These are phyloP conservation scores for Puccinia coronata DNA, from an alignment of 1,284 basidiomycete species.

Conservation along the genomic window DNA sequence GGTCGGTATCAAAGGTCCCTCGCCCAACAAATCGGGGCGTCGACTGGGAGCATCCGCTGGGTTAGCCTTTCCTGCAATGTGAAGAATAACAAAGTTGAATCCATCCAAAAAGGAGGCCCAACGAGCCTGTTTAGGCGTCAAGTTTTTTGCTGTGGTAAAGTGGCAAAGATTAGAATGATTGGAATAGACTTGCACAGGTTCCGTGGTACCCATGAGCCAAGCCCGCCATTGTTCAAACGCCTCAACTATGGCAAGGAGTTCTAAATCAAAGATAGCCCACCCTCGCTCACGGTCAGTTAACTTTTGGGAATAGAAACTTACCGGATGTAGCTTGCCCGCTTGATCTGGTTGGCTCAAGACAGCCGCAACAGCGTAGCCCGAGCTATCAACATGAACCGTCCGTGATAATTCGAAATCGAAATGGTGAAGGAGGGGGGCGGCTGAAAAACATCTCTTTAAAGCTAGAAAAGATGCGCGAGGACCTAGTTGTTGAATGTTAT, in stretches of 20 bases:
- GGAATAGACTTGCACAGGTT: neutral
- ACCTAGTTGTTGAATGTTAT: neutral
- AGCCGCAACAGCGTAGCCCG: slow-evolving; percentile 1
- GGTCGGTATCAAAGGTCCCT: neutral
- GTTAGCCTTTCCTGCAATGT: neutral
- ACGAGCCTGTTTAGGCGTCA: slow-evolving; percentile 1
- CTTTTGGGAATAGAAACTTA: no score
- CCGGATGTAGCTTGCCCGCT: neutral
- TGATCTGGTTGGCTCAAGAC: neutral
- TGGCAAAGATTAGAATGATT: slow-evolving; percentile 22
- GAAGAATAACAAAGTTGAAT: slow-evolving; percentile 4
- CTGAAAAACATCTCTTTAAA: neutral
- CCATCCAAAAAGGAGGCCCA: slow-evolving; percentile 1
- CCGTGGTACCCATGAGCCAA: no score
- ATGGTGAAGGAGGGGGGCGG: neutral
- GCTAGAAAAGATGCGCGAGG: neutral
- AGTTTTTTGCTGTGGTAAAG: neutral
- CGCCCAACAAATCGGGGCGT: neutral
- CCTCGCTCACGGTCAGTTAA: no score
- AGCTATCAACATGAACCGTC: slow-evolving; percentile 11
- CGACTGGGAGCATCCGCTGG: slow-evolving; percentile 11
- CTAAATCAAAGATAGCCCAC: slow-evolving; percentile 14
- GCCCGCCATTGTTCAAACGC: neutral
- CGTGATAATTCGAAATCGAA: neutral
- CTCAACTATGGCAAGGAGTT: neutral